Conservation (phyloP, 1,139 yeast genomes). For the Hyphopichia buzzinii region DNA sequence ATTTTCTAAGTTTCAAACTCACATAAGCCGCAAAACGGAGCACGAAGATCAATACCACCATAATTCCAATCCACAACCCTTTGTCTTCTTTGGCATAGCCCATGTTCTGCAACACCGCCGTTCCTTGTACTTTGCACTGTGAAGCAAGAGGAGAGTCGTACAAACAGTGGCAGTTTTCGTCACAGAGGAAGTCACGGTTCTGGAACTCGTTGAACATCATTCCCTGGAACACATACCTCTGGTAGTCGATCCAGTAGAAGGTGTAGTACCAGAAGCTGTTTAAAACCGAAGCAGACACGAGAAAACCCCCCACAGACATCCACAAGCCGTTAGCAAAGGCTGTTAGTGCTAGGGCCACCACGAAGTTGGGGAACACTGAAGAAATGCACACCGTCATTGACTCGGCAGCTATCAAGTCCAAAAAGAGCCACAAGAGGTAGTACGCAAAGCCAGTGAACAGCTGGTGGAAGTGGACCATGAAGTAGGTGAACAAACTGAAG, state of each 20-base stretch:
- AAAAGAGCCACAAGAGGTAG: slow-evolving; percentile 35
- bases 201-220: slow-evolving; percentile 42
- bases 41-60: slow-evolving; percentile 25
- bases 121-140: slow-evolving; percentile 30
- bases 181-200: slow-evolving; percentile 29
- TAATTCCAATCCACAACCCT: slow-evolving; percentile 34
- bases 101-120: slow-evolving; percentile 25
- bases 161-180: slow-evolving; percentile 31
- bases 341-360: slow-evolving; percentile 35
- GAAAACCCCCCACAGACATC: slow-evolving; percentile 44
- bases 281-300: slow-evolving; percentile 30
- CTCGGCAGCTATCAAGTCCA: slow-evolving; percentile 41
- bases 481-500: slow-evolving; percentile 33
- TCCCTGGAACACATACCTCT: slow-evolving; percentile 41
- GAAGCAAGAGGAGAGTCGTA: slow-evolving; percentile 24
- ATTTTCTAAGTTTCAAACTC: slow-evolving; percentile 8
- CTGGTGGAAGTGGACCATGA: slow-evolving; percentile 28
- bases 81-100: slow-evolving; percentile 26
- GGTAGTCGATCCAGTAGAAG: slow-evolving; percentile 40
- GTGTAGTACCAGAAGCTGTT: slow-evolving; percentile 40
- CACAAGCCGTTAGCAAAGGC: slow-evolving; percentile 44
- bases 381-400: slow-evolving; percentile 36
- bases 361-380: slow-evolving; percentile 34
- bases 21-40: slow-evolving; percentile 19
- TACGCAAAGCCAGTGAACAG: slow-evolving; percentile 29